phyloP scores from a whole-genome alignment of 148 eudicot species.

The Chenopodium berlandieri region DNA sequence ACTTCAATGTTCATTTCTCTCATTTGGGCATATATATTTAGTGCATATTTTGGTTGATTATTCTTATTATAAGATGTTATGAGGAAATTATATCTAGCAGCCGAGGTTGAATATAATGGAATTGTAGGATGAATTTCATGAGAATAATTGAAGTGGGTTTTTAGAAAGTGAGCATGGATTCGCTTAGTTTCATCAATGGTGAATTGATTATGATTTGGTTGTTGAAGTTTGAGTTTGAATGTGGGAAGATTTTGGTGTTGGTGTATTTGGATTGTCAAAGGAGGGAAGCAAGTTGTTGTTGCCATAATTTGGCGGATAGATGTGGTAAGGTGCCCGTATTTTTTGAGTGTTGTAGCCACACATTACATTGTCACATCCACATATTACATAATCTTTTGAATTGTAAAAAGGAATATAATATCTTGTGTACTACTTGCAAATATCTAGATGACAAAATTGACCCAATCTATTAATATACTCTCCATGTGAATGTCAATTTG shows the following conservation, averaged over 20 bases:
- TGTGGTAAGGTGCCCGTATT: not conserved
- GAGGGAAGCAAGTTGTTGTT: constrained; percentile 18
- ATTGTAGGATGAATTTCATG: not conserved
- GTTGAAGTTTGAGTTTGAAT: constrained; percentile 3
- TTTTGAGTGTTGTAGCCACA: not conserved
- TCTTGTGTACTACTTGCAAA: not conserved
- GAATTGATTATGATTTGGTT: constrained; percentile 15
- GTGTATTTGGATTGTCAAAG: constrained; percentile 16
- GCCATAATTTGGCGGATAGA: constrained; percentile 19
- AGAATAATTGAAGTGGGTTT: constrained; percentile 29
- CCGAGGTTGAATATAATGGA: constrained; percentile 12
- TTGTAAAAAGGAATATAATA: too few relatives aligned
- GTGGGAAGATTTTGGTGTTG: constrained; percentile 8
- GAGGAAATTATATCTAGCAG: constrained; percentile 36
- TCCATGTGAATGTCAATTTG: too few relatives aligned
- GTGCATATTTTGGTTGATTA: constrained; percentile 21
- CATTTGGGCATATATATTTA: constrained; percentile 24
- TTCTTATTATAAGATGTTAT: constrained; percentile 37
- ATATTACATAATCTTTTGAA: not conserved
- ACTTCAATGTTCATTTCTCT: constrained; percentile 19
- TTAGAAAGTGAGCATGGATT: constrained; percentile 32
- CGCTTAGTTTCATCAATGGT: constrained; percentile 26
- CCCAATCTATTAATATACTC: not conserved
- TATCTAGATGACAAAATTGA: not conserved
- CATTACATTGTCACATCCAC: not conserved